Evolutionary conservation across 225 moss, liverwort and hornwort species (phyloP), one percentile per base, ranked within the genome.

Genomic region (Antitrichia curtipendula): DNA sequence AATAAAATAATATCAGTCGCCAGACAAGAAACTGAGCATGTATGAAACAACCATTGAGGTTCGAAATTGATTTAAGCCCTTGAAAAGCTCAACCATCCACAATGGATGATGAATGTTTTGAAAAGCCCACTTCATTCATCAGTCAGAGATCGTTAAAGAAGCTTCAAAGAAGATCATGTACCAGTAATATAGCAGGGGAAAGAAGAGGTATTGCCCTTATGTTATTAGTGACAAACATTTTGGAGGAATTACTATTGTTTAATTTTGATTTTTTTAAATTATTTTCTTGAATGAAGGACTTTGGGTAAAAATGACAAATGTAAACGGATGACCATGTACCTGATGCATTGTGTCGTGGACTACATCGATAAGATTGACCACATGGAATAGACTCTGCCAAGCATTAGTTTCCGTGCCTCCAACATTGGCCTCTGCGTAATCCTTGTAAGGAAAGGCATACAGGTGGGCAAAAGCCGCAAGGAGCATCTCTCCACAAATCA

Each of bases 311-410:
- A 82, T 69, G 56, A 81, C 25, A 32, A 63, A 32, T 74, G n/a
- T 72, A 9, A 64, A 61, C 59, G 40, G 31, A 71, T 34, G 63
- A 47, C 56, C 52, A 79, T 47, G 70, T 93, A 98, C 98, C 96
- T 98, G 98, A 89, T 99, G 98, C 98, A 99, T 96, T 76, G 98
- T 99, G 90, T 99, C 98, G 60, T 99, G 93, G 24, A 99, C 96
- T 78, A 99, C 96, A 88, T 99, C 98, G 72, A 96, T 96, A 53
- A 99, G 94, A 87, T 99, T 99, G 82, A 99, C 93, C 71, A 94
- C 98, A 90, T 99, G 98, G 75, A 94, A 93, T 13, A 99, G 91
- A 77, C 97, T 99, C 65, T 93, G 94, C 91, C 93, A 88, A 84
- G 96, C 89, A 78, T 93, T 92, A 54, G 95, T 91, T 80, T 95